Evolutionary conservation across 352 stramenopile species (phyloP).

Genomic region (Aphanomyces cochlioides): DNA sequence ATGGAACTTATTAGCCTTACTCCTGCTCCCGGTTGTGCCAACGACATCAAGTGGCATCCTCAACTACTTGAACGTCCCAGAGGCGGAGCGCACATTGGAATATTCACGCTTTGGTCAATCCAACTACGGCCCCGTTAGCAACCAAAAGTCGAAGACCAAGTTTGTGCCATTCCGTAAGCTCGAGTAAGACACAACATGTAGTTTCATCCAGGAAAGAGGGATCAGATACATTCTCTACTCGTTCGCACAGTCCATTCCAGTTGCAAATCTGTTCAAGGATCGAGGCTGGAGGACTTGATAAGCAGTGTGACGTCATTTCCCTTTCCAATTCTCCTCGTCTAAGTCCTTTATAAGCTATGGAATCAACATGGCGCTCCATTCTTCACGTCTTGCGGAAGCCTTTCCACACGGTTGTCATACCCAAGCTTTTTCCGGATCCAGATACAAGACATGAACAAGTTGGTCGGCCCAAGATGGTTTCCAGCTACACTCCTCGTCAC

Average conservation of each 20-base stretch:
- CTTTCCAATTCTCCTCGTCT: neutral
- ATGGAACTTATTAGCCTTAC: constrained; percentile 44
- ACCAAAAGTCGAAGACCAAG: constrained; percentile 27
- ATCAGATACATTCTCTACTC: constrained; percentile 23
- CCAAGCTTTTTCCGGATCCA: too few relatives aligned
- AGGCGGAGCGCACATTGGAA: constrained; percentile 45
- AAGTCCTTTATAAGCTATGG: neutral
- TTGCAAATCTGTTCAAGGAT: constrained; percentile 15
- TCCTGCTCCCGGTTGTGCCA: constrained; percentile 67
- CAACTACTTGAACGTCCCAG: constrained; percentile 58
- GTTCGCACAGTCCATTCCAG: neutral
- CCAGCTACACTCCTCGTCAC: too few relatives aligned
- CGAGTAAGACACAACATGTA: neutral
- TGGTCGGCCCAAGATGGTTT: too few relatives aligned
- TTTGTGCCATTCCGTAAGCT: constrained; percentile 30
- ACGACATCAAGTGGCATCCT: constrained; percentile 57
- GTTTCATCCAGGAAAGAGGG: neutral
- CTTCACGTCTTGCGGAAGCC: too few relatives aligned
- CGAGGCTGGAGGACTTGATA: constrained; percentile 1
- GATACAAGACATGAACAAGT: too few relatives aligned
- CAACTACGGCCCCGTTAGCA: constrained; percentile 15
- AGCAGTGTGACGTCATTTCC: constrained; percentile 19
- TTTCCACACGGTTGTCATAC: too few relatives aligned
- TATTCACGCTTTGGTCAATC: constrained; percentile 43
- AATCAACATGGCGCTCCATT: neutral